phyloP scores from a whole-genome alignment of 345 rosid species.

The Microthlaspi erraticum region DNA sequence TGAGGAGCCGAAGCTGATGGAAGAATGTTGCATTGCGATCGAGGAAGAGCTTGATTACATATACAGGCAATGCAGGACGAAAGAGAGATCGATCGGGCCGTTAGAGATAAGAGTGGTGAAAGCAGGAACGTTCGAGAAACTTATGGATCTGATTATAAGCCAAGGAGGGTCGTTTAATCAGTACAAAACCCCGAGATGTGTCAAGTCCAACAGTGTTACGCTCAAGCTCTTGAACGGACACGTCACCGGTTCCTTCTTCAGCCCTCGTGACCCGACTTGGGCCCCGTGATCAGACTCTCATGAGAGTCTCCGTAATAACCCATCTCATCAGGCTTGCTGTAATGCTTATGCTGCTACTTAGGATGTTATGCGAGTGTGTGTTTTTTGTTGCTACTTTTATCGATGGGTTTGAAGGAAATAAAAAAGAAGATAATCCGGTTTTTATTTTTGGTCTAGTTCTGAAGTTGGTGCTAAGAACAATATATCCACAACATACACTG shows the following conservation, averaged over 20 bases:
- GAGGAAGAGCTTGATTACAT: constrained; percentile 85
- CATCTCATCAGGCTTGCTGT: not conserved
- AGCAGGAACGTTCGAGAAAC: constrained; percentile 70
- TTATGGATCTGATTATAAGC: constrained; percentile 80
- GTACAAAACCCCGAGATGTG: constrained; percentile 92
- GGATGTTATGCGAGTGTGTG: not conserved
- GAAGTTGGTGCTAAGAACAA: too few species aligned
- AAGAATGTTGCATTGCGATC: constrained; percentile 70
- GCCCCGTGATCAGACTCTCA: constrained; percentile 43
- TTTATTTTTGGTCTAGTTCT: too few species aligned
- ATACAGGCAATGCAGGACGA: constrained; percentile 78
- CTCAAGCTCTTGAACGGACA: constrained; percentile 64
- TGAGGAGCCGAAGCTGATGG: constrained; percentile 49
- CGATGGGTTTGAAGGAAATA: too few species aligned
- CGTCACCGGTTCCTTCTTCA: constrained; percentile 64
- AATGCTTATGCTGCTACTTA: not conserved
- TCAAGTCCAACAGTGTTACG: constrained; percentile 56
- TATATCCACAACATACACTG: too few species aligned
- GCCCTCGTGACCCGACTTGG: constrained; percentile 72
- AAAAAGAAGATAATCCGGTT: too few species aligned
- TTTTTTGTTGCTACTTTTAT: not conserved
- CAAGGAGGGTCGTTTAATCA: constrained; percentile 91
- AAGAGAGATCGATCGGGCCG: constrained; percentile 83
- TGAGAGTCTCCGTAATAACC: too few species aligned
- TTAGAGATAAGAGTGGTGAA: constrained; percentile 81